Evolutionary conservation across 106 monocot genomes (phyloP), one percentile per base, ranked within the genome.

Genomic region (Dendrobium officinale): DNA sequence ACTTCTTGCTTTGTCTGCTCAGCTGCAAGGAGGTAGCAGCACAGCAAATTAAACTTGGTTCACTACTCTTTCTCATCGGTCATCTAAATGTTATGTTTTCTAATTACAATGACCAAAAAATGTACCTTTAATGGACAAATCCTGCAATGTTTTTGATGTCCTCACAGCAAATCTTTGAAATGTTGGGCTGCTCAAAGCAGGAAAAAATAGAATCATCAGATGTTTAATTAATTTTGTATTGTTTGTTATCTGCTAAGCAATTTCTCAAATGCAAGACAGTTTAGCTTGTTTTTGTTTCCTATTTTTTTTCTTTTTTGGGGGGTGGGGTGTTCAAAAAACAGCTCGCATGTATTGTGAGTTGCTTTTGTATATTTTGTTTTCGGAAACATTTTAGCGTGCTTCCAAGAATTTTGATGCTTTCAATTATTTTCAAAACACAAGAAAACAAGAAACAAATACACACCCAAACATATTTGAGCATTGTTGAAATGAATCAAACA

Each of bases 161-260:
- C 81, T 79, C 78, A 87, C 87, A 29, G 87, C 87, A 78, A 87
- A 87, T 75, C 87, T 83, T 73, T 86, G 86, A 42, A 86, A 86
- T 77, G 86, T 4, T 40, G 31, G 86, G 70, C 86, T 86, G 79
- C 31, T 40, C 55, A 78, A 78, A 11, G 74, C n/a, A 8, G 16
- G 9, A 72, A 72, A 15, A 72, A 40, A 33, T 13, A 33, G 40
- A 24, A 66, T 24, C 9, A 66, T 66, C 22, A n/a, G 26, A 24
- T 22, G 7, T 66, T 66, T 66, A 26, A 66, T 66, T n/a, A 66
- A 66, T 66, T 66, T 66, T 24, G 64, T n/a, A 26, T 66, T 66
- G 9, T 66, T 66, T 66, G 64, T 24, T 66, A 66, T 66, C 5
- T 8, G 64, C 6, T 66, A 1, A 24, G 22, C 9, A 24, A 66